Percentiles rank a stretch among this genome's conserved stretches.
These are phyloP conservation scores for Scenedesmus sp. DNA, from an alignment of 163 green algal genomes.

Conservation along the genomic window DNA sequence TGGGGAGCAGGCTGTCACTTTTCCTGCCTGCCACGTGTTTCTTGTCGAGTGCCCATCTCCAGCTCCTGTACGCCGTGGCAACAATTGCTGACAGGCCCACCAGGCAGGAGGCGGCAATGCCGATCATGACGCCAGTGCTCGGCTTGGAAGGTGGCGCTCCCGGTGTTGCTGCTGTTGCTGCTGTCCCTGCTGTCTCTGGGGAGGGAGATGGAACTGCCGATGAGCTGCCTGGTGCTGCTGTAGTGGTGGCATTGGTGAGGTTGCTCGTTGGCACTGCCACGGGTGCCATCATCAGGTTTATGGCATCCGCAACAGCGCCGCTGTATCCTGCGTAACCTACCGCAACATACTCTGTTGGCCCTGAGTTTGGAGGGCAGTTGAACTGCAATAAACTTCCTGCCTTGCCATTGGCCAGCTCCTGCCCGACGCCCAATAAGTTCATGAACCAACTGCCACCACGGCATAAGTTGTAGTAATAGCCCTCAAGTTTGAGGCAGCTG, in stretches of 20 bases:
- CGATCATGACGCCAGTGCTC: not conserved
- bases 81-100: conserved; percentile 3
- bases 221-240: not conserved
- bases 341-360: not conserved
- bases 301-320: not conserved
- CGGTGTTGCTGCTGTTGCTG: not conserved
- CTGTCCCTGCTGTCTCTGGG: not conserved
- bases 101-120: conserved; percentile 2
- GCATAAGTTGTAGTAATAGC: not conserved
- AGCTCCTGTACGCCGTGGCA: not conserved
- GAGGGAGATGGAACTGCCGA: not conserved
- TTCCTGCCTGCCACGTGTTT: conserved; percentile 8
- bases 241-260: too few relatives aligned
- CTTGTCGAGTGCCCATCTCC: not conserved
- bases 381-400: not conserved
- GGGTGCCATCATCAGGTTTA: conserved; percentile 10
- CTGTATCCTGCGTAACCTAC: not conserved
- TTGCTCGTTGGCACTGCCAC: not conserved
- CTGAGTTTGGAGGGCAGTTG: not conserved
- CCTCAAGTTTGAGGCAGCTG: not conserved
- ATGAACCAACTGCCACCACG: conserved; percentile 21
- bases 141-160: not conserved
- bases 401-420: not conserved
- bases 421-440: conserved; percentile 1
- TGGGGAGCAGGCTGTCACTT: not conserved